Evolutionary conservation across 2,329 filamentous ascomycete genomes (phyloP), one percentile per base, ranked within the genome.

Genomic region (Hymenoscyphus salicellus): DNA sequence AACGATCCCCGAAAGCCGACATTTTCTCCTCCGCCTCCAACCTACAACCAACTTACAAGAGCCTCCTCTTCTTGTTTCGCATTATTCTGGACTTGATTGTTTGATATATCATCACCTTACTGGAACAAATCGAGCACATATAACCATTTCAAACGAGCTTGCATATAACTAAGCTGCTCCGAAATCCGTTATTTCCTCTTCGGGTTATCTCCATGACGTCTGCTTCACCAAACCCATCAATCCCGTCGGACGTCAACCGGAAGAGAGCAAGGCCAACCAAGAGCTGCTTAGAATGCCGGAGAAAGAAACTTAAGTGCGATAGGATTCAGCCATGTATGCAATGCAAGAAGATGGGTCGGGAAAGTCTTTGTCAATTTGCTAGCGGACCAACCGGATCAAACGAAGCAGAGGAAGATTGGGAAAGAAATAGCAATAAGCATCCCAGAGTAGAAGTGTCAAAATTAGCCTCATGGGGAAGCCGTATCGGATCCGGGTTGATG

Each of bases 281-380:
- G 72, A 84, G 82, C 3, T 85, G 83, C 72, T 81, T 81, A 64
- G 82, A 84, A 69, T 85, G 84, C 70, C 79, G 84, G 62, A 85
- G 85, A 72, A 79, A 84, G 70, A 86, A 85, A 72, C 75, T 85
- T 5, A 79, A 80, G 65, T 87, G 84, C 74, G 83, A 86, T 72
- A 80, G 84, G 55, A 77, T 80, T n/a, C 77, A 79, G 55, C 83
- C 83, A 3, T 87, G 84, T 70, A 82, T 82, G 5, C 84, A 86
- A 72, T 87, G 84, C 71, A 64, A 63, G 58, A 69, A 67, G 43
- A 62, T 63, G 17, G 63, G 64, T 1, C 62, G 64, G 23, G 64
- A 63, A 58, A 62, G n/a, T 20, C 46, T 52, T 28, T 52, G 46
- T n/a, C 20, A 23, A 16, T 52, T 23, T 52, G 46, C 46, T 26